Conservation (phyloP, 2,329 filamentous ascomycete species). For the Pyricularia grisea region DNA sequence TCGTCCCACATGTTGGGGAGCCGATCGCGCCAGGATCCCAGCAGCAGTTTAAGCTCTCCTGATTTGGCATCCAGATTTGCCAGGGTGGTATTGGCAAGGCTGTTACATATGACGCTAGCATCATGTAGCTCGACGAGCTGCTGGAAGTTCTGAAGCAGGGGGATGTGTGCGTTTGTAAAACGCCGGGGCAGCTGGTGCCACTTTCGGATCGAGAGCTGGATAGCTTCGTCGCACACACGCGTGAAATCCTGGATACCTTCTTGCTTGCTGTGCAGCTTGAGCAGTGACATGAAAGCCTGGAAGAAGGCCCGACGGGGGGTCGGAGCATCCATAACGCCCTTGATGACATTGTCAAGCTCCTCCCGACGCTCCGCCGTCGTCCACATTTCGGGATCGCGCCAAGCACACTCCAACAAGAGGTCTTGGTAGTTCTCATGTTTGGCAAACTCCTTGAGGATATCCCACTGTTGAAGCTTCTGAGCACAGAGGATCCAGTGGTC, state of each 20-base stretch:
- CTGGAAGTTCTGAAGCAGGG: constrained; percentile 94
- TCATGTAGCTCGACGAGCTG: constrained; percentile 95
- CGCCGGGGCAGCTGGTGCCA: constrained; percentile 96
- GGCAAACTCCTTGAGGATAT: constrained; percentile 92
- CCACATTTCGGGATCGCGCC: constrained; percentile 95
- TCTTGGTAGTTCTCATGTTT: constrained; percentile 99
- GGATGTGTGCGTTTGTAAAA: constrained; percentile 91
- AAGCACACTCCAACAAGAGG: constrained; percentile 86
- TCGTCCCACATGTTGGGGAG: constrained; percentile 98
- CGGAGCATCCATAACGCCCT: constrained; percentile 94
- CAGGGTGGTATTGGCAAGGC: constrained; percentile 74
- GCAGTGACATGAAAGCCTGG: constrained; percentile 93
- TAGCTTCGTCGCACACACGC: constrained; percentile 88
- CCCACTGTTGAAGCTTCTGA: constrained; percentile 98
- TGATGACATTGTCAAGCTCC: constrained; percentile 85
- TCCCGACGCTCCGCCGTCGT: constrained; percentile 77
- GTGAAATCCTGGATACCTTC: constrained; percentile 76
- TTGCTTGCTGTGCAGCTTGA: constrained; percentile 87
- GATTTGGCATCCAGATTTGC: constrained; percentile 88
- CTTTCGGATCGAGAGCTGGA: constrained; percentile 92
- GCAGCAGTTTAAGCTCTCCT: constrained; percentile 84
- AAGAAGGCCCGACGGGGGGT: constrained; percentile 93
- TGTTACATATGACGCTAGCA: constrained; percentile 91
- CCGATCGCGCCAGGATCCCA: constrained; percentile 91
- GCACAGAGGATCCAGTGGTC: constrained; percentile 98